phyloP scores from a whole-genome alignment of 768 basidiomycete genomes.

The Cystoderma amianthinum region DNA sequence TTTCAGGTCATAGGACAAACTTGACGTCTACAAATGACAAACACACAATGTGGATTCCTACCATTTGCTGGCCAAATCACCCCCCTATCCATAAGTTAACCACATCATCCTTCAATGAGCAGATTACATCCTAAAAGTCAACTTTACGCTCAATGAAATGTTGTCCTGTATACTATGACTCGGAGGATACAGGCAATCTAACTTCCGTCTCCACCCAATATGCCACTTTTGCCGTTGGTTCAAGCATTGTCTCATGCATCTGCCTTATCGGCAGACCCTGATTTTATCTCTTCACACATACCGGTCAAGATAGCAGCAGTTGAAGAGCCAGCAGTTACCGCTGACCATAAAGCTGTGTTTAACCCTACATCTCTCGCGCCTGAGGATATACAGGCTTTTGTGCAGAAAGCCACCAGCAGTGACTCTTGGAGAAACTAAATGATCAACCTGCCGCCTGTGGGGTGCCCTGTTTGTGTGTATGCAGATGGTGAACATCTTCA shows the following conservation, averaged over 20 bases:
- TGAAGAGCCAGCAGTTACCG: constrained; percentile 35
- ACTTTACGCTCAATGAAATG: constrained; percentile 32
- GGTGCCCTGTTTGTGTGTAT: constrained; percentile 82
- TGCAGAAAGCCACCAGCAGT: constrained; percentile 70
- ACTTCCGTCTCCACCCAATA: constrained; percentile 62
- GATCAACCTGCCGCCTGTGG: constrained; percentile 76
- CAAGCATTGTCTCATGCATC: neutral
- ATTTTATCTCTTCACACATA: constrained; percentile 24
- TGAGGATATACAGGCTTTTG: constrained; percentile 77
- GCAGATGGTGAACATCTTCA: constrained; percentile 69
- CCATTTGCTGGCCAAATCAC: no score
- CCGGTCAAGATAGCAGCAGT: constrained; percentile 12
- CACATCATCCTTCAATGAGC: constrained; percentile 2
- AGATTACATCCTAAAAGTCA: constrained; percentile 2
- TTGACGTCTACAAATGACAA: no score
- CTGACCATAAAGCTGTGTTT: constrained; percentile 32
- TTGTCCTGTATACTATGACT: constrained; percentile 45
- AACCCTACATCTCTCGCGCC: constrained; percentile 64
- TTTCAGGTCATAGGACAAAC: no score
- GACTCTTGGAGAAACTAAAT: constrained; percentile 62
- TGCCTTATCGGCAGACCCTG: constrained; percentile 21
- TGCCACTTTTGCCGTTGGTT: constrained; percentile 23
- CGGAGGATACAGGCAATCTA: constrained; percentile 66
- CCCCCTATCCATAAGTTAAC: constrained; percentile 16
- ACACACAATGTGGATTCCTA: no score